Percentiles rank a stretch among this genome's conserved stretches.
phyloP scores from a whole-genome alignment of 306 rosid genomes.

The Malus orientalis region DNA sequence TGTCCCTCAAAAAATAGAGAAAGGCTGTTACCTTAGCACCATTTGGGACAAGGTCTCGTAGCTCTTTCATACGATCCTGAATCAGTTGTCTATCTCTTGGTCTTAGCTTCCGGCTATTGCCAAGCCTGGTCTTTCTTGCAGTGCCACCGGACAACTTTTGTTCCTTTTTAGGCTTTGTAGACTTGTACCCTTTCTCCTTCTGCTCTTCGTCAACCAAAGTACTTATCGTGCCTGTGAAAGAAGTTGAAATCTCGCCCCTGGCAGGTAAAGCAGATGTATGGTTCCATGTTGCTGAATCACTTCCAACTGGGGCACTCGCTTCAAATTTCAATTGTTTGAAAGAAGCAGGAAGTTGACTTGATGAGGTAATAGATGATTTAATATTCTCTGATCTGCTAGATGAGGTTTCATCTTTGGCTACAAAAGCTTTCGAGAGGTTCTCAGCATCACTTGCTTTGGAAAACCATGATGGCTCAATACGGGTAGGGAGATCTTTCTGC shows the following conservation, averaged over 20 bases:
- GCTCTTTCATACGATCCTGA: conserved; percentile 88
- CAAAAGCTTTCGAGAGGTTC: conserved; percentile 34
- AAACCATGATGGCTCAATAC: conserved; percentile 17
- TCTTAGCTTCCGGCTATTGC: conserved; percentile 40
- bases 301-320: conserved; percentile 14
- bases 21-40: conserved; percentile 54
- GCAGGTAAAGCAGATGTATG: neutral
- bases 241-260: neutral
- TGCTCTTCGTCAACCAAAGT: conserved; percentile 22
- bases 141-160: conserved; percentile 24
- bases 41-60: conserved; percentile 81
- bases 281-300: conserved; percentile 19
- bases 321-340: conserved; percentile 30
- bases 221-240: conserved; percentile 33
- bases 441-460: conserved; percentile 25
- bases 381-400: conserved; percentile 28
- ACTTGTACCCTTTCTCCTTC: conserved; percentile 14
- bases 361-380: conserved; percentile 18
- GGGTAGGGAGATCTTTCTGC: conserved; percentile 21
- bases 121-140: conserved; percentile 34
- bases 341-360: conserved; percentile 16
- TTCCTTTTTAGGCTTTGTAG: conserved; percentile 21
- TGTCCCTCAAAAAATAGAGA: neutral
- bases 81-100: conserved; percentile 91
- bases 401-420: conserved; percentile 35